phyloP scores from a whole-genome alignment of 257 asterid genomes.

The Rehmannia glutinosa region DNA sequence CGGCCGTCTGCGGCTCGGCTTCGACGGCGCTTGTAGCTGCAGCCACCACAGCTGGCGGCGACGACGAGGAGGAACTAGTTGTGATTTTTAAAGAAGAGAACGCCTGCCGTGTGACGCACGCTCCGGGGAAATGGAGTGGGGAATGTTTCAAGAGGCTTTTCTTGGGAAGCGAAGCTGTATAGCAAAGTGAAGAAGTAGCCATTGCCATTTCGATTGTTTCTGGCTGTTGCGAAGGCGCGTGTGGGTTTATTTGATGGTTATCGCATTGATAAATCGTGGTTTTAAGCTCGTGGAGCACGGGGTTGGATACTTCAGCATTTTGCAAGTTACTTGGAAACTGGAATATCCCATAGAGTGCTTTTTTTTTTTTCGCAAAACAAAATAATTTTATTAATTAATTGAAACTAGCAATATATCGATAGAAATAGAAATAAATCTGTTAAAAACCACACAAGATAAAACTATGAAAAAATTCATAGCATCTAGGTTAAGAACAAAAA shows the following conservation, averaged over 20 bases:
- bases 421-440: no score
- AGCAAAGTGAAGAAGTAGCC: constrained; percentile 20
- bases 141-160: constrained; percentile 10
- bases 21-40: constrained; percentile 39
- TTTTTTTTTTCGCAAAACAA: no score
- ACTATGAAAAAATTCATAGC: no score
- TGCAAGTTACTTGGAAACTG: no score
- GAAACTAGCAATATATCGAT: no score
- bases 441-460: no score
- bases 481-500: no score
- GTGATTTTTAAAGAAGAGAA: constrained; percentile 15
- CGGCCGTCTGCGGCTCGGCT: constrained; percentile 27
- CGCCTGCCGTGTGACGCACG: neutral
- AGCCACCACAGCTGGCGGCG: constrained; percentile 16
- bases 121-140: neutral
- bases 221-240: constrained; percentile 4
- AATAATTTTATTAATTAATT: no score
- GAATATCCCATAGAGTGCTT: neutral
- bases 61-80: constrained; percentile 5
- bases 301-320: no score
- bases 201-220: constrained; percentile 20
- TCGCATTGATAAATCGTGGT: neutral
- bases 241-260: neutral
- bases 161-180: neutral
- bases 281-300: constrained; percentile 11